Base-by-base conservation (phyloP, 2,329 filamentous ascomycete genomes). In the Dothideomycetes sp. region DNA sequence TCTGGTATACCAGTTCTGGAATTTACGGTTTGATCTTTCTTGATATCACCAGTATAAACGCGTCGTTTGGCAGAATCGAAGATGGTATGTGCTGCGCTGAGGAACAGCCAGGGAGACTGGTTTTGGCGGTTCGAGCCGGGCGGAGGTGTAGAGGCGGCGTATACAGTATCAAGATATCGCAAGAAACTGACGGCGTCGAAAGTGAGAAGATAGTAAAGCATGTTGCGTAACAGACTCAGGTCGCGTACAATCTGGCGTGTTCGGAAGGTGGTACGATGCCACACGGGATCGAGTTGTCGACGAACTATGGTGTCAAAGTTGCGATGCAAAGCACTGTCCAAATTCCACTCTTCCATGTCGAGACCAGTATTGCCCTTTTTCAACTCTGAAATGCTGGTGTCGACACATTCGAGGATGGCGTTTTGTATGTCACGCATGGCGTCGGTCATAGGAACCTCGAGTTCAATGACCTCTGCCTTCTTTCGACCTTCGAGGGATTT, bases 301-400 rank as follows among this genome's bases (percentile, higher is more conserved):
- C 89, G 76, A 36, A 98, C 79, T 41, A 88, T 82, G 45, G 84
- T 70, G 58, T 96, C 91, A 59, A 98, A 98, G 53, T 87, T 94
- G 55, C 82, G 84, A 50, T 95, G 82, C 46, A 96, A 65, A 24
- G 89, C 89, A 55, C 84, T 95, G 60, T 96, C 89, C 13, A 94
- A 70, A 35, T 86, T 95, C 89, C 89, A 96, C 55, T 95, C 88
- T 45, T 93, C 88, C 78, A 96, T 88, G 51, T 96, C 89, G 5
- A 98, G 68, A 2, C 87, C 88, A 1, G 79, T 74, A 55, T 95
- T 96, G 13, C 78, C 76, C 64, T 94, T 96, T 59, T 89, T 93
- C 30, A 98, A 72, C 63, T 98, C 91, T 41, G 84, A 78, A 49
- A 98, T 91, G 57, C 87, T 94, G 51, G 86, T 81, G 61, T 96